A percentile compares a stretch with the other conserved stretches of the same genome.
phyloP scores from a whole-genome alignment of 495 filamentous ascomycete genomes.

The Cudoniella acicularis region DNA sequence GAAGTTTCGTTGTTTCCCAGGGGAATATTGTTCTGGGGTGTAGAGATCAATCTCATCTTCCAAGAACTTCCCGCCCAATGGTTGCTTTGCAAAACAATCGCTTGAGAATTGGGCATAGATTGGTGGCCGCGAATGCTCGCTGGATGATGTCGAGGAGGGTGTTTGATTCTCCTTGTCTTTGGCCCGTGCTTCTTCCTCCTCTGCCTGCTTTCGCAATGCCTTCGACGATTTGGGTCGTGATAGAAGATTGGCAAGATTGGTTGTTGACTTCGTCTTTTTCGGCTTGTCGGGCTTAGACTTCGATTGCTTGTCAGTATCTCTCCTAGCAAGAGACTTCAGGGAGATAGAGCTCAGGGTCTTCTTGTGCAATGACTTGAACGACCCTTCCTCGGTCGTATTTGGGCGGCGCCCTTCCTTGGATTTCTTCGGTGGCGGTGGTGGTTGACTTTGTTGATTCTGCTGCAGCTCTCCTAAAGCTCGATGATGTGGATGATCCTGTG shows the following conservation, averaged over 20 bases:
- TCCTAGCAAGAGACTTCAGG: conserved; percentile 54
- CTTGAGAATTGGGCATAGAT: conserved; percentile 72
- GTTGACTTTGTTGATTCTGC: conserved; percentile 42
- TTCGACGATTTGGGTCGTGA: conserved; percentile 58
- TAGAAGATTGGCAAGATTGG: conserved; percentile 66
- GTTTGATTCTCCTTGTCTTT: conserved; percentile 80
- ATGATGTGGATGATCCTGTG: conserved; percentile 32
- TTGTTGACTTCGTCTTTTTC: conserved; percentile 82
- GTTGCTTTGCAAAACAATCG: conserved; percentile 38
- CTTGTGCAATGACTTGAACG: conserved; percentile 47
- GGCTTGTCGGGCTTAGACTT: conserved; percentile 52
- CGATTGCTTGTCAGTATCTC: conserved; percentile 50
- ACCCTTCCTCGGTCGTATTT: conserved; percentile 19
- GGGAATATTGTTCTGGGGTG: conserved; percentile 49
- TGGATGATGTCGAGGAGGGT: conserved; percentile 48
- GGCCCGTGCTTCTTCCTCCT: conserved; percentile 32
- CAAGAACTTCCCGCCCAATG: conserved; percentile 40
- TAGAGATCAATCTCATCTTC: conserved; percentile 55
- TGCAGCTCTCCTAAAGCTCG: conserved; percentile 46
- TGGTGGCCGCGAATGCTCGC: conserved; percentile 51
- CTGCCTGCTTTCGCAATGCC: conserved; percentile 40
- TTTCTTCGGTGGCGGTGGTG: conserved; percentile 36
- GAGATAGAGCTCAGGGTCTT: conserved; percentile 65
- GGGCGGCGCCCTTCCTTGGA: conserved; percentile 30
- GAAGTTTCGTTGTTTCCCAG: conserved; percentile 64